Evolutionary conservation across 2,329 filamentous ascomycete species (phyloP), one percentile per base, ranked within the genome.

Genomic region (Pseudogymnoascus sp.): DNA sequence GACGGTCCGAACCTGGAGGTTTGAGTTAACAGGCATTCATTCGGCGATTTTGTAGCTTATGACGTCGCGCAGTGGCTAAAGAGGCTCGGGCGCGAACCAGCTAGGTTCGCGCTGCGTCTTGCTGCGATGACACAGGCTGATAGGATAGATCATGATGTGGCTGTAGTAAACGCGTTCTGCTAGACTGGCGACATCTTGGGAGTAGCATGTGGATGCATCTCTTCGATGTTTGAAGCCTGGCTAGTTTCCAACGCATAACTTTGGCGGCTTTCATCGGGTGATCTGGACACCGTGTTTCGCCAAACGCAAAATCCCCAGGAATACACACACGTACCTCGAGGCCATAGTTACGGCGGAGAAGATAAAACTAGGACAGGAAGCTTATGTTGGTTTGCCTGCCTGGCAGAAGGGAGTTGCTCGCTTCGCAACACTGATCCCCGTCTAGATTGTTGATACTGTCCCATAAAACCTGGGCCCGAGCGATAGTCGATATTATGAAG

Each of bases 1-100:
- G 86, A 87, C 69, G 81, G 77, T 68, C 84, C 81, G 74, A 90
- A 90, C 78, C 88, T 89, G 65, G 60, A 51, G 21, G 9, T 55
- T 55, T 55, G 48, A 35, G 48, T 55, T 55, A 55, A 33, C 21
- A 15, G 15, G 48, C n/a, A 33, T 55, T 15, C n/a, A 55, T 55
- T 33, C 31, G n/a, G 13, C n/a, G 35, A 5, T 33, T 33, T 5
- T n/a, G 6, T 55, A 12, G 8, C 48, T 2, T 13, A 35, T 55
- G 48, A 55, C 48, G 48, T 35, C 48, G 29, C 29, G 48, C n/a
- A 17, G 9, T 21, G 29, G 21, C 35, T 15, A 33, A n/a, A 15
- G 27, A 51, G 27, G 44, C 27, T 17, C 27, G 31, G 48, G 29
- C 48, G 48, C 48, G 29, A 55, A 35, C n/a, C 29, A 2, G n/a